These are phyloP conservation scores for Symbiodinium natans DNA, from an alignment of 73 alveolate species.

Conservation along the genomic window DNA sequence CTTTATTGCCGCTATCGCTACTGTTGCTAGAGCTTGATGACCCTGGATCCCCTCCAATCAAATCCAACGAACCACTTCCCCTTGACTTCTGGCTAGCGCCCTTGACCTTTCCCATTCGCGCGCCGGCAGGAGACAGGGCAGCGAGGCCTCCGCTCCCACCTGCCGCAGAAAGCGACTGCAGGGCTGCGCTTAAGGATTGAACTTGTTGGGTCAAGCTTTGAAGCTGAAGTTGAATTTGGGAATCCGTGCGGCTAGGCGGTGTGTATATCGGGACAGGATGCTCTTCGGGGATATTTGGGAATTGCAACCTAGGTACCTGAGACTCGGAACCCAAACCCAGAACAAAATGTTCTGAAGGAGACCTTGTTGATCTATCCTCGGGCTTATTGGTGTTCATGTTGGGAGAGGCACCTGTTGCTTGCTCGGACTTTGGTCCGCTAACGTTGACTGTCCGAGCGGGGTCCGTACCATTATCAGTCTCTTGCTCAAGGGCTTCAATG, in stretches of 20 bases:
- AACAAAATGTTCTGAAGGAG: constrained; percentile 7
- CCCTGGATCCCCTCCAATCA: not conserved
- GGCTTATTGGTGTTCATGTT: not conserved
- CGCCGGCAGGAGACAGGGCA: not conserved
- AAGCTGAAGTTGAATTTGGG: not conserved
- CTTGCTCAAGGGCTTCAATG: not conserved
- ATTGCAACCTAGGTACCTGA: not conserved
- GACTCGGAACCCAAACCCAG: not conserved
- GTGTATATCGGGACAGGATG: not conserved
- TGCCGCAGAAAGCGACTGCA: not conserved
- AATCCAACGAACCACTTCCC: not conserved
- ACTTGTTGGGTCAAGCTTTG: not conserved
- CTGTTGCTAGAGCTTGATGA: not conserved
- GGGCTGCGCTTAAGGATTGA: not conserved
- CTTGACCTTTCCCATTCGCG: not conserved
- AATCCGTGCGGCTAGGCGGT: not conserved
- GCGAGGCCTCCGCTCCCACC: constrained; percentile 17
- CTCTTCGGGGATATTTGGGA: not conserved
- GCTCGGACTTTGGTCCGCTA: not conserved
- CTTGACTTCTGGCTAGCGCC: not conserved
- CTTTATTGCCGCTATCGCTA: not conserved
- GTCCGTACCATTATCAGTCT: not conserved
- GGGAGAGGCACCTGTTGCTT: constrained; percentile 4
- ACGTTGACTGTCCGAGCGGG: not conserved
- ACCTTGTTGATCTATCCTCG: constrained; percentile 10